Percentiles rank a stretch among this genome's conserved stretches.
Conservation (phyloP, 208 protist species). For the Leishmania arabica region DNA sequence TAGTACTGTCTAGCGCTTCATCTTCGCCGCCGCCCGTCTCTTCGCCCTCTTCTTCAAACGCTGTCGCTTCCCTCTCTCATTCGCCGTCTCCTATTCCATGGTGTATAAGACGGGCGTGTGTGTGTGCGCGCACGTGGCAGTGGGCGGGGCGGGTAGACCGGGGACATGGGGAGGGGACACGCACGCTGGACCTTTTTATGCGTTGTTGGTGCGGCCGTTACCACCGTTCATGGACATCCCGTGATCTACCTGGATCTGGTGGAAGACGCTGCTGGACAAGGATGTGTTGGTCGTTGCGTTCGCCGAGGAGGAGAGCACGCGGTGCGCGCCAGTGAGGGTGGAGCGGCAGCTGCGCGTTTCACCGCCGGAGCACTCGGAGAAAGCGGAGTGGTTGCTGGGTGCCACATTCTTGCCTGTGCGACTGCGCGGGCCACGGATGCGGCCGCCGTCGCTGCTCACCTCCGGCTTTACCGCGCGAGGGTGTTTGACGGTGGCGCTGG, state of each 20-base stretch:
- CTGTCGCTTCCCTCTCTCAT: background rate
- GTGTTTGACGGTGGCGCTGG: slow-evolving; percentile 37
- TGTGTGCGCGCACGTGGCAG: background rate
- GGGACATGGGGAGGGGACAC: background rate
- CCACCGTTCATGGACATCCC: slow-evolving; percentile 12
- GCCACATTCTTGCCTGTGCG: slow-evolving; percentile 61
- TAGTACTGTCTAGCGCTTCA: background rate
- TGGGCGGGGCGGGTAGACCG: background rate
- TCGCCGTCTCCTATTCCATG: background rate
- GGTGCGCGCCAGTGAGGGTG: slow-evolving; percentile 39
- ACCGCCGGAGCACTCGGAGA: slow-evolving; percentile 85
- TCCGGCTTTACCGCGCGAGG: slow-evolving; percentile 57
- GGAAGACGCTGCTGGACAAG: slow-evolving; percentile 37
- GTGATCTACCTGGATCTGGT: slow-evolving; percentile 27
- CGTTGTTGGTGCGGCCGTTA: slow-evolving; percentile 6
- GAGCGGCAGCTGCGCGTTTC: slow-evolving; percentile 77
- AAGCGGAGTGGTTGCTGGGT: slow-evolving; percentile 77
- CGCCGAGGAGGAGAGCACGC: slow-evolving; percentile 47
- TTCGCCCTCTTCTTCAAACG: background rate
- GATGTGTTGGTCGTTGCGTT: slow-evolving; percentile 55
- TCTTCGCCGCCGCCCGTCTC: slow-evolving; percentile 4
- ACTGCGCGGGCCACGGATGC: slow-evolving; percentile 50
- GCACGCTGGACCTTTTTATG: background rate
- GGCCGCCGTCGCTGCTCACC: slow-evolving; percentile 22
- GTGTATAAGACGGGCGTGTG: background rate